Evolutionary conservation across 257 asterid species (phyloP), one percentile per base, ranked within the genome.

Genomic region (Capsicum baccatum): DNA sequence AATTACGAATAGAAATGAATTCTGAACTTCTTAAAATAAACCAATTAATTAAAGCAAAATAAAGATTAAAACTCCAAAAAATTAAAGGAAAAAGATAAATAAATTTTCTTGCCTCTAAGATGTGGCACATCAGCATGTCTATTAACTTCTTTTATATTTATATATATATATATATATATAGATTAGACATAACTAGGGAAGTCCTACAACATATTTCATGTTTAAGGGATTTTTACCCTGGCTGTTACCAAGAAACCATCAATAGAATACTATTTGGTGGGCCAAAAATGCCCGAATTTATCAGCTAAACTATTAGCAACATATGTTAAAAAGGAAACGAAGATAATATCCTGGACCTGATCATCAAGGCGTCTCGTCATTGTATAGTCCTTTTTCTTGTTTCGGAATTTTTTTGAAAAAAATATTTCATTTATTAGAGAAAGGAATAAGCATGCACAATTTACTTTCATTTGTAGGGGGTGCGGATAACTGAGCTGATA

Each of bases 281-380:
- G 79, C 33, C 79, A 39, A 33, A 69, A 76, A 21, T 76, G 47
- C 52, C 7, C 15, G 70, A 64, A 64, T 13, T 21, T 47, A 82
- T 71, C 17, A 47, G 39, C 11, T 37, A 58, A 68, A 6, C 69
- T 83, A 82, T 57, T 48, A 35, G n/a, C 79, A 81, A 68, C 83
- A 54, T 84, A 58, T 68, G 84, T 79, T 50, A n/a, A 73, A 63
- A 84, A 86, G 79, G 79, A 26, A 42, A 81, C 73, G 83, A 79
- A n/a, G 84, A 87, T 84, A 87, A 85, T 83, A 79, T 84, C 81
- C 79, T 11, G 55, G 90, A 86, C 88, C 87, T 4, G 42, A 39
- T 39, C 42, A 39, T 85, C 85, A 19, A 68, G 56, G n/a, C 19
- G 79, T 52, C 58, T 47, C 64, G 19, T 69, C n/a, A 62, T 55